Evolutionary conservation across 2,329 filamentous ascomycete genomes (phyloP).

Genomic region (Alternaria sp.): DNA sequence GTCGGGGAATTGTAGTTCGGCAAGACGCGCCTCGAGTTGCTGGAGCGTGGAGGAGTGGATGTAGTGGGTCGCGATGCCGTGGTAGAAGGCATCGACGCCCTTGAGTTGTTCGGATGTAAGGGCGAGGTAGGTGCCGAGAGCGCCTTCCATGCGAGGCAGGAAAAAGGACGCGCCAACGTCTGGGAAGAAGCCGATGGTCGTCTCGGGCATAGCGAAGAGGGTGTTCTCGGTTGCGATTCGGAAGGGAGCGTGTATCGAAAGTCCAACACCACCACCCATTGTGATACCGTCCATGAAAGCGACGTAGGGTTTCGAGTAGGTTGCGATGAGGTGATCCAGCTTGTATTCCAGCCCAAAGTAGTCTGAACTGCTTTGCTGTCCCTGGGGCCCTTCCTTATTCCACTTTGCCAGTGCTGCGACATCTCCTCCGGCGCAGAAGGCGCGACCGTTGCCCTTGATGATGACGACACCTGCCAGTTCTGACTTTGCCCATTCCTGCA

Average conservation of each 20-base stretch:
- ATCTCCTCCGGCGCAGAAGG: constrained; percentile 94
- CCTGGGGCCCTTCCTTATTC: constrained; percentile 72
- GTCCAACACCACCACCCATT: constrained; percentile 95
- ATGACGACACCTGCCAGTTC: constrained; percentile 91
- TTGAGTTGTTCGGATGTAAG: constrained; percentile 84
- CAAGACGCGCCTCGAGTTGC: constrained; percentile 80
- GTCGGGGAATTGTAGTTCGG: constrained; percentile 88
- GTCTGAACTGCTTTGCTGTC: constrained; percentile 75
- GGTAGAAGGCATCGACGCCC: constrained; percentile 86
- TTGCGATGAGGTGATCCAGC: constrained; percentile 93
- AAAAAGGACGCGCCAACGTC: constrained; percentile 98
- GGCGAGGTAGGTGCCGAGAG: constrained; percentile 88
- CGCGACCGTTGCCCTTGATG: constrained; percentile 86
- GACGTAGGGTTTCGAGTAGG: constrained; percentile 90
- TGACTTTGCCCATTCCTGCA: constrained; percentile 94
- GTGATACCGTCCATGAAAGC: constrained; percentile 98
- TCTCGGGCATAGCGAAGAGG: constrained; percentile 97
- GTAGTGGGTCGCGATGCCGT: constrained; percentile 94
- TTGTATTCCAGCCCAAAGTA: constrained; percentile 97
- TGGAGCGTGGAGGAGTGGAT: constrained; percentile 87
- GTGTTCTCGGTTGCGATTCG: constrained; percentile 96
- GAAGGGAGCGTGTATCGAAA: constrained; percentile 94
- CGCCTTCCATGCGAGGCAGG: constrained; percentile 85
- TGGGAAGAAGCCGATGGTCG: constrained; percentile 97
- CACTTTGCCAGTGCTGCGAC: constrained; percentile 77